Percentiles rank a stretch among this genome's conserved stretches.
Evolutionary conservation across 495 filamentous ascomycete species (phyloP).

Genomic region (Sordaria brevicollis): DNA sequence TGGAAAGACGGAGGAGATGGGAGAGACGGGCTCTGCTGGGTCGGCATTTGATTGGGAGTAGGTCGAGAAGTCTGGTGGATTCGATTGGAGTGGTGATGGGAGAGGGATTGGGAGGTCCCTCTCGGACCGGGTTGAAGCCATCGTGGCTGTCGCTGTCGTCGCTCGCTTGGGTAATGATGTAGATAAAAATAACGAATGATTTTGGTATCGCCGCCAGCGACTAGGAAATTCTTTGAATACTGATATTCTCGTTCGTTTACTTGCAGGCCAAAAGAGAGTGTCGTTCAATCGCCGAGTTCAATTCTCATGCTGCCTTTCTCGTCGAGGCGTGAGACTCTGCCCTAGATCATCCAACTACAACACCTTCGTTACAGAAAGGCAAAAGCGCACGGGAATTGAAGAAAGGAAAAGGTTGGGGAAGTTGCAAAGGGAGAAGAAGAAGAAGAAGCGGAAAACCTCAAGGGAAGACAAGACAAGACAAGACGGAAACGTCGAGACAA

Average conservation of each 20-base stretch:
- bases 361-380: neutral
- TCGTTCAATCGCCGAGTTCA: neutral
- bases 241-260: neutral
- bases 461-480: neutral
- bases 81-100: neutral
- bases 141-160: neutral
- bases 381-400: neutral
- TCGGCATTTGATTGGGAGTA: neutral
- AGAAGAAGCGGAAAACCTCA: too few species aligned
- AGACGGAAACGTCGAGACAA: neutral
- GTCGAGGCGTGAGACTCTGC: neutral
- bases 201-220: neutral
- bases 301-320: neutral
- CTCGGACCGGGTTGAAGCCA: neutral
- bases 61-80: neutral
- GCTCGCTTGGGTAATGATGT: neutral
- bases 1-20: neutral
- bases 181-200: neutral
- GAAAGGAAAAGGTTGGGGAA: neutral
- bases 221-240: neutral
- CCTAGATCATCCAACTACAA: neutral
- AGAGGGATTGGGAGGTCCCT: neutral
- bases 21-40: neutral
- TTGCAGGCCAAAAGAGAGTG: neutral
- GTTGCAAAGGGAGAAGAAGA: neutral